Conservation (phyloP, 1,284 basidiomycete species). For the Cryptococcus sp. region DNA sequence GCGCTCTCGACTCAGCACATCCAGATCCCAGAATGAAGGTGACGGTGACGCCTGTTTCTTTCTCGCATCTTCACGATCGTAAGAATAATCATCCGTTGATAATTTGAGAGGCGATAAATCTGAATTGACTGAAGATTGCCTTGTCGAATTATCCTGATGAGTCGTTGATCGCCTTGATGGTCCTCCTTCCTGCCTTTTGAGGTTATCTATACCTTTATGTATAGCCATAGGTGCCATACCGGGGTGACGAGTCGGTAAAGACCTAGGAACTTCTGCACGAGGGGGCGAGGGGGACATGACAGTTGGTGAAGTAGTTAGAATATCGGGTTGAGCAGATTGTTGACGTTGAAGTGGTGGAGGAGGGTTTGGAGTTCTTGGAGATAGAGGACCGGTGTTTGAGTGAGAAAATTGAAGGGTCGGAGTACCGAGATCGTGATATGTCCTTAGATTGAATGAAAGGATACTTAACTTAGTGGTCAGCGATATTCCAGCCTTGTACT, state of each 20-base stretch:
- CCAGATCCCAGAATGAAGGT: too few relatives aligned
- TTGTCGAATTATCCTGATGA: neutral
- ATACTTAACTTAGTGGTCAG: conserved; percentile 13
- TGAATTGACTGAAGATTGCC: neutral
- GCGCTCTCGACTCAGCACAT: too few relatives aligned
- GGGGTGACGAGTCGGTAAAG: neutral
- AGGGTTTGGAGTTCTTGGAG: neutral
- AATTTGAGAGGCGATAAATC: neutral
- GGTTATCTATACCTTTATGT: neutral
- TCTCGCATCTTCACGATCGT: too few relatives aligned
- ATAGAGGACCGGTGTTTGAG: neutral
- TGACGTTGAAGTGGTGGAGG: neutral
- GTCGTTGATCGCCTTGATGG: neutral
- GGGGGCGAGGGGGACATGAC: too few relatives aligned
- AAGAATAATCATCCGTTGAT: neutral
- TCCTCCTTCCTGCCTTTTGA: neutral
- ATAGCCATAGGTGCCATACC: too few relatives aligned
- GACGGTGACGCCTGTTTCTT: too few relatives aligned
- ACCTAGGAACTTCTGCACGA: neutral
- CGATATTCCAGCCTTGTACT: neutral
- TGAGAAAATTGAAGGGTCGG: conserved; percentile 19
- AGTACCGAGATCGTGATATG: conserved; percentile 32
- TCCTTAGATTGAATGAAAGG: conserved; percentile 21
- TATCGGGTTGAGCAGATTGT: neutral
- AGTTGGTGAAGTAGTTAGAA: neutral